Evolutionary conservation across 495 filamentous ascomycete species (phyloP).

Genomic region (Aspergillus sclerotiicarbonarius): DNA sequence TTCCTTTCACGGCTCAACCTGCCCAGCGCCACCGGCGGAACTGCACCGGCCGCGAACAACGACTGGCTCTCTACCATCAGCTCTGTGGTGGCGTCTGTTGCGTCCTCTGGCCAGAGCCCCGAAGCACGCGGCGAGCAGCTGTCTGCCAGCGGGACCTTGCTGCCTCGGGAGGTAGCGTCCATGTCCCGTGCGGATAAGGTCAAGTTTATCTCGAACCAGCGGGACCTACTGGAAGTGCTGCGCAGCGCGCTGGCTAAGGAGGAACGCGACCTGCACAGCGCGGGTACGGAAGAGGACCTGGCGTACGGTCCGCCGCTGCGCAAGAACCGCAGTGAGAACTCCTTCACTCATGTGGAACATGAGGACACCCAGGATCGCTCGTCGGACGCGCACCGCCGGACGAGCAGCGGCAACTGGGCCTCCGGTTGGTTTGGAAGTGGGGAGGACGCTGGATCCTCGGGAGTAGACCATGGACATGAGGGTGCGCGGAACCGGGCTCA

Average conservation of each 20-base stretch:
- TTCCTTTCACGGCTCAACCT: constrained; percentile 84
- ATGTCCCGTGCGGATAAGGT: constrained; percentile 60
- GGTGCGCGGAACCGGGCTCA: not conserved
- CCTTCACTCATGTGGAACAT: constrained; percentile 81
- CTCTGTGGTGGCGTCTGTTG: constrained; percentile 58
- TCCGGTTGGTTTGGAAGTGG: constrained; percentile 40
- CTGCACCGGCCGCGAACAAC: constrained; percentile 41
- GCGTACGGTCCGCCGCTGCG: constrained; percentile 50
- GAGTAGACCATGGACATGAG: constrained; percentile 1
- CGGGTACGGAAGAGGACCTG: constrained; percentile 45
- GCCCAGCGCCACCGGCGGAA: constrained; percentile 49
- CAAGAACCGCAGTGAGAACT: constrained; percentile 72
- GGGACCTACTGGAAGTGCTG: constrained; percentile 67
- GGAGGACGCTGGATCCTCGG: constrained; percentile 29
- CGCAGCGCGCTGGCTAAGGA: constrained; percentile 73
- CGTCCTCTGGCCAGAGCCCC: constrained; percentile 39
- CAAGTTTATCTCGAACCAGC: constrained; percentile 68
- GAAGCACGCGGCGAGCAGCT: constrained; percentile 54
- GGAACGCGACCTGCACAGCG: constrained; percentile 50
- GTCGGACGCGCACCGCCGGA: constrained; percentile 14
- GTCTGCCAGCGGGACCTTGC: constrained; percentile 58
- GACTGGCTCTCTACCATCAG: constrained; percentile 66
- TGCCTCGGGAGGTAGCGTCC: constrained; percentile 62
- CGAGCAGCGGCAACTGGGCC: constrained; percentile 33
- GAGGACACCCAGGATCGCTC: constrained; percentile 54